A percentile compares a stretch with the other conserved stretches of the same genome.
phyloP scores from a whole-genome alignment of 208 protist genomes.

The Acanthamoeba triangularis region DNA sequence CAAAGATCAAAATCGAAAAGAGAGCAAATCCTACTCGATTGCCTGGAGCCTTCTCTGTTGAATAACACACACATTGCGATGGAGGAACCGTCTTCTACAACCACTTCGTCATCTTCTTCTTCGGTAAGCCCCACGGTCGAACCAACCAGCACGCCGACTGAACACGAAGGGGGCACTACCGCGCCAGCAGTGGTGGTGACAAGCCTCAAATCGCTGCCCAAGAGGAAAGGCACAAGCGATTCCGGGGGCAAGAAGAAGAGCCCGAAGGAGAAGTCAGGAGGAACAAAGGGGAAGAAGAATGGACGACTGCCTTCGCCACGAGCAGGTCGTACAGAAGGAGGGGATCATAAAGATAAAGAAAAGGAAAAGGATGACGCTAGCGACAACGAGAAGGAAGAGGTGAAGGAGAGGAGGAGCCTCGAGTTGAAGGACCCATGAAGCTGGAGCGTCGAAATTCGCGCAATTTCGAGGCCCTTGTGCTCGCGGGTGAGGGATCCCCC shows the following conservation, averaged over 20 bases:
- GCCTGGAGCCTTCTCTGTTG: background rate
- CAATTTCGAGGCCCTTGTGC: constrained; percentile 49
- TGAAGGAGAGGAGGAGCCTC: constrained; percentile 13
- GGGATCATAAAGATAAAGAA: background rate
- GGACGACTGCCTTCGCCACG: background rate
- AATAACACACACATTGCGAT: background rate
- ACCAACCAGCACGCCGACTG: too few relatives aligned
- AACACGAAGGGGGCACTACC: background rate
- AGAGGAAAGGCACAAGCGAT: background rate
- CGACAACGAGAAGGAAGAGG: background rate
- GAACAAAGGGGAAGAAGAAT: background rate
- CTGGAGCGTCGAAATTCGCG: constrained; percentile 60
- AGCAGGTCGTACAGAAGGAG: background rate
- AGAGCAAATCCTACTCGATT: too few relatives aligned
- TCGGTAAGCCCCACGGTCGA: too few relatives aligned
- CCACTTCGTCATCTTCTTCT: too few relatives aligned
- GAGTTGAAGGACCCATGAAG: background rate
- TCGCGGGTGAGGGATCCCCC: constrained; percentile 10
- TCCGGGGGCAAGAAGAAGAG: constrained; percentile 30
- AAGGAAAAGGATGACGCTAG: background rate
- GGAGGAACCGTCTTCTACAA: background rate
- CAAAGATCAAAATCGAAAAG: too few relatives aligned
- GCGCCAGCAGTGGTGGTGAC: background rate
- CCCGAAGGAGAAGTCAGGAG: constrained; percentile 8
- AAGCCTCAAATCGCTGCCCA: constrained; percentile 7